Base-by-base conservation (phyloP, 2,329 filamentous ascomycete genomes). In the Curvularia hawaiiensis region DNA sequence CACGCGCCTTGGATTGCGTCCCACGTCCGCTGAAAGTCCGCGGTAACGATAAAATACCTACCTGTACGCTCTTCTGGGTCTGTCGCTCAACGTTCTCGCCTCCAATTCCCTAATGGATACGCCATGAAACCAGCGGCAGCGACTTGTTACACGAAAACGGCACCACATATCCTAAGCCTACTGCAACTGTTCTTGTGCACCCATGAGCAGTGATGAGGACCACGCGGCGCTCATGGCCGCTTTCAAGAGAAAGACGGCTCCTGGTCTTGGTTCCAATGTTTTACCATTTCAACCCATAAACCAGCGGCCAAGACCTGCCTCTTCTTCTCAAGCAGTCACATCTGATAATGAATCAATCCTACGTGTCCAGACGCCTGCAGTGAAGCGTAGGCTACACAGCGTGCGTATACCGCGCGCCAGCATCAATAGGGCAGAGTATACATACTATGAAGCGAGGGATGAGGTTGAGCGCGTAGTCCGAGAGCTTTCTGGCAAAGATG, bases 401-500 rank as follows among this genome's bases (percentile, higher is more conserved):
- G 68, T 78, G 12, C 60, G 66, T 7, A 64, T 71, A 3, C 54
- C 63, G 1, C 72, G 70, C 0, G 63, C 69, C 3, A 58, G 52
- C 2, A 43, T 57, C 20, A 66, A 74, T 30, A 64, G 54, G 16
- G 52, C 72, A 5, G 75, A 77, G 24, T 79, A 77, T 45, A 69
- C 52, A 4, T 73, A 70, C 48, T 71, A 71, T 24, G 67, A 72
- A 41, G 72, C 70, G 5, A 56, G 63, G 20, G 67, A 75, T 24
- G 63, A 69, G 16, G 76, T 82, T 1, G 69, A 71, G n/a, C 67
- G 68, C 11, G 73, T 83, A 1, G 16, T 81, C n/a, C 66, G 72
- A 18, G 77, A 80, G 60, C 64, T 66, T 43, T 65, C 69, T 9
- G 60, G 65, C 14, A 65, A 62, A 4, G 39, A 35, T 33, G 72